Percentiles rank a stretch among this genome's conserved stretches.
Evolutionary conservation across 2,329 filamentous ascomycete genomes (phyloP).

Genomic region (Xylariomycetidae sp.): DNA sequence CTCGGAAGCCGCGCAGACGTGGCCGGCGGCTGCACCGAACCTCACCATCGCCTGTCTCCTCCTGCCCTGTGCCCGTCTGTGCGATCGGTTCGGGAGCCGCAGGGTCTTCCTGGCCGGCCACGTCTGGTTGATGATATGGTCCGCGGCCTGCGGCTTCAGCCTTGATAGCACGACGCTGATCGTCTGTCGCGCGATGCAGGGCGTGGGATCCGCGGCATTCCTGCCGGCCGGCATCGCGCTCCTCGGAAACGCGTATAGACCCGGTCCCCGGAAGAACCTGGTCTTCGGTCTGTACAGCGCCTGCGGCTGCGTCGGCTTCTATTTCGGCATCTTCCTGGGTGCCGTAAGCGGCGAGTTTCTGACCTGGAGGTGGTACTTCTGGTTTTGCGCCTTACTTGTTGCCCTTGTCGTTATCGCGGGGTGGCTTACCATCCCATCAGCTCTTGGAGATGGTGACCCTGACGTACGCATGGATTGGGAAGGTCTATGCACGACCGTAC

Average conservation of each 20-base stretch:
- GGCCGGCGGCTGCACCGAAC: constrained; percentile 57
- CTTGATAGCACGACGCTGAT: constrained; percentile 64
- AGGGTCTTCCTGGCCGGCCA: constrained; percentile 53
- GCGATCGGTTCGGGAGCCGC: constrained; percentile 59
- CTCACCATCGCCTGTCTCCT: constrained; percentile 50
- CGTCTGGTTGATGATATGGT: constrained; percentile 62
- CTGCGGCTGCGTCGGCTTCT: constrained; percentile 48
- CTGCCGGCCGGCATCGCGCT: constrained; percentile 62
- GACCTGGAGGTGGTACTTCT: constrained; percentile 63
- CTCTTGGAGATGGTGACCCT: constrained; percentile 8
- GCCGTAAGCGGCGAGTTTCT: constrained; percentile 54
- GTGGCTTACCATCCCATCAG: constrained; percentile 13
- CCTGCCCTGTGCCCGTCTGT: constrained; percentile 55
- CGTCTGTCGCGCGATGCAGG: constrained; percentile 66
- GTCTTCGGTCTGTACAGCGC: constrained; percentile 52
- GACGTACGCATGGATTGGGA: constrained; percentile 60
- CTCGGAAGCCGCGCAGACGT: constrained; percentile 40
- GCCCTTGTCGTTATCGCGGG: constrained; percentile 6
- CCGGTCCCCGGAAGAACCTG: constrained; percentile 61
- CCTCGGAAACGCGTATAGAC: constrained; percentile 57
- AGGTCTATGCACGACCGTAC: constrained; percentile 54
- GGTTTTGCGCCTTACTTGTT: constrained; percentile 45
- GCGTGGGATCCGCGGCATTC: constrained; percentile 66
- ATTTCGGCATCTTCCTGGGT: constrained; percentile 57
- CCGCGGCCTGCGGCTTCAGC: constrained; percentile 63